These are phyloP conservation scores for Agaricus sinodeliciosus DNA, from an alignment of 768 basidiomycete species.

Conservation along the genomic window DNA sequence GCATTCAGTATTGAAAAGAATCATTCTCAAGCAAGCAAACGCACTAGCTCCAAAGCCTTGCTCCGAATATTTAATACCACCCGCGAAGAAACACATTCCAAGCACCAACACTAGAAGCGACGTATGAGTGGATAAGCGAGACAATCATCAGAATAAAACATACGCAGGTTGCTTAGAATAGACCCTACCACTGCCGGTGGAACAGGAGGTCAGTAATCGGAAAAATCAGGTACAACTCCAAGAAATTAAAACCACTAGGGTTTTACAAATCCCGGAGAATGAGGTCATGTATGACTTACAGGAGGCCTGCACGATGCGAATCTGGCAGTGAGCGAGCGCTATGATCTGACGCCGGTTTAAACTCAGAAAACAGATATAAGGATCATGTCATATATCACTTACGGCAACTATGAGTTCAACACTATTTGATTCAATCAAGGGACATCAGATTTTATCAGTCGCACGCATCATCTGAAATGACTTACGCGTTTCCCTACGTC, in stretches of 20 bases:
- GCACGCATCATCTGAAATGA: background rate
- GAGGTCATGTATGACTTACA: slow-evolving; percentile 36
- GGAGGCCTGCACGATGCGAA: slow-evolving; percentile 75
- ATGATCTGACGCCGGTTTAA: slow-evolving; percentile 31
- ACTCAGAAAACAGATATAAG: background rate
- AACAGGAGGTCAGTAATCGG: slow-evolving; percentile 15
- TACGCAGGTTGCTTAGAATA: slow-evolving; percentile 78
- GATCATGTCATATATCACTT: slow-evolving; percentile 21
- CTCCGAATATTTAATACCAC: slow-evolving; percentile 70
- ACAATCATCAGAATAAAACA: slow-evolving; percentile 17
- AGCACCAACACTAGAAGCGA: slow-evolving; percentile 57
- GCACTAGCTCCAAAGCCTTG: slow-evolving; percentile 72
- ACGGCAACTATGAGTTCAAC: slow-evolving; percentile 77
- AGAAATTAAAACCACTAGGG: background rate
- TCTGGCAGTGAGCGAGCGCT: slow-evolving; percentile 45
- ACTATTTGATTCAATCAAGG: slow-evolving; percentile 20
- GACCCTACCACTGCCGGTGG: slow-evolving; percentile 67
- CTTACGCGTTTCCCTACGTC: slow-evolving; percentile 44
- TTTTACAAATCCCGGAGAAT: background rate
- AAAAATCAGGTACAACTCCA: background rate
- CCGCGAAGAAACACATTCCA: slow-evolving; percentile 90
- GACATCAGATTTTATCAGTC: slow-evolving; percentile 2
- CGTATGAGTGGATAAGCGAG: no score
- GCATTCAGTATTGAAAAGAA: background rate
- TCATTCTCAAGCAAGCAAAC: slow-evolving; percentile 30